Evolutionary conservation across 1,139 yeast genomes (phyloP).

Genomic region (Trichomonascaceae sp.): DNA sequence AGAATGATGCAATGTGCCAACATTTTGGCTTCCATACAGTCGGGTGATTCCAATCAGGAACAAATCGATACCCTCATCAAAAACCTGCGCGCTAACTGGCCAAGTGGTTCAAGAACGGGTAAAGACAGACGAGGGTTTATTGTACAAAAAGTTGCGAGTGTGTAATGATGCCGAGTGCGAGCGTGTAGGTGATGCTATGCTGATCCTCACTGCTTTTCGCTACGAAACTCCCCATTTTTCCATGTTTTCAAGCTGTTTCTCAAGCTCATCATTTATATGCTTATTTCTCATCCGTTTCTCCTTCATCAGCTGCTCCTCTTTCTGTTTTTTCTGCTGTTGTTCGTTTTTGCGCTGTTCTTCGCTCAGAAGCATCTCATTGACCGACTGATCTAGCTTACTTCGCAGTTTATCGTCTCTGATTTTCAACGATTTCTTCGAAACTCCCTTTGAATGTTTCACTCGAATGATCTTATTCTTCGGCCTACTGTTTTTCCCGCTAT

Average conservation of each 20-base stretch:
- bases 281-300: constrained; percentile 33
- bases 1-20: constrained; percentile 53
- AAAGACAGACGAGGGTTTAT: constrained; percentile 31
- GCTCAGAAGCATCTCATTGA: constrained; percentile 10
- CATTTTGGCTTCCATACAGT: constrained; percentile 44
- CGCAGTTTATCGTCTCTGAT: constrained; percentile 14
- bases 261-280: constrained; percentile 46
- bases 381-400: constrained; percentile 12
- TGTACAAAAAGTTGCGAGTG: constrained; percentile 4
- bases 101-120: constrained; percentile 26
- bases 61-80: constrained; percentile 42
- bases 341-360: constrained; percentile 27
- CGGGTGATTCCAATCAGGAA: constrained; percentile 47
- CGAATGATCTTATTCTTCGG: constrained; percentile 14
- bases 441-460: not conserved
- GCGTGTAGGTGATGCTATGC: not conserved
- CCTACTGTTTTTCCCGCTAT: constrained; percentile 10
- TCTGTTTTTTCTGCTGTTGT: constrained; percentile 41
- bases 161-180: not conserved
- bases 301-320: constrained; percentile 24
- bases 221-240: constrained; percentile 42
- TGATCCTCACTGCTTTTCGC: not conserved
- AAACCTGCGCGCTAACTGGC: constrained; percentile 26
- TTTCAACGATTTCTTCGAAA: constrained; percentile 9
- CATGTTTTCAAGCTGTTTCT: constrained; percentile 54